These are phyloP conservation scores for Bruguiera hainesii DNA, from an alignment of 441 rosid genomes.

Conservation along the genomic window DNA sequence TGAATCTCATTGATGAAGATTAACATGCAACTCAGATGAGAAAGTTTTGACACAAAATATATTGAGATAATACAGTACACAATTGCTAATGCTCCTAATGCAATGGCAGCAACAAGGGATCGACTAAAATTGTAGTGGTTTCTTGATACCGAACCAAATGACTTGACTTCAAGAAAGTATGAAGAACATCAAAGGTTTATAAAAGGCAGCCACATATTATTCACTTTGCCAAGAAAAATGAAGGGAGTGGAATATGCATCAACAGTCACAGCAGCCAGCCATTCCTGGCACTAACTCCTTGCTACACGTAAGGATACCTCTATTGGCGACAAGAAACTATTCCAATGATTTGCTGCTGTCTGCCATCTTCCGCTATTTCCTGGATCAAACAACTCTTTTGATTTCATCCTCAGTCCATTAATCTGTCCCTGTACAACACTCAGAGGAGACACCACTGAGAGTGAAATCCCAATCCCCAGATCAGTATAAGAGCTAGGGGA, in stretches of 20 bases:
- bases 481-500: constrained; percentile 18
- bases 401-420: constrained; percentile 13
- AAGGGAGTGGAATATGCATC: not conserved
- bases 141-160: too few relatives aligned
- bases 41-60: not conserved
- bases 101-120: too few relatives aligned
- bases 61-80: not conserved
- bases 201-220: too few relatives aligned
- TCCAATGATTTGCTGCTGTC: constrained; percentile 21
- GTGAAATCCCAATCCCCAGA: constrained; percentile 18
- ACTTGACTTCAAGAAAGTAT: too few relatives aligned
- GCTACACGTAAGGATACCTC: constrained; percentile 34
- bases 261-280: not conserved
- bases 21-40: not conserved
- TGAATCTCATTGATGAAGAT: not conserved
- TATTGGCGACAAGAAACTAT: constrained; percentile 40
- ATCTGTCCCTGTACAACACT: constrained; percentile 11
- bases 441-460: constrained; percentile 8
- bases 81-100: too few relatives aligned
- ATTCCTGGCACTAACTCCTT: not conserved
- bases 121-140: too few relatives aligned
- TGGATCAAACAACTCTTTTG: constrained; percentile 9
- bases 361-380: constrained; percentile 20
- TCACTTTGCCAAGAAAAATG: not conserved
- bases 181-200: too few relatives aligned